Evolutionary conservation across 2,329 filamentous ascomycete genomes (phyloP), one percentile per base, ranked within the genome.

Genomic region (Coniella lustricola): DNA sequence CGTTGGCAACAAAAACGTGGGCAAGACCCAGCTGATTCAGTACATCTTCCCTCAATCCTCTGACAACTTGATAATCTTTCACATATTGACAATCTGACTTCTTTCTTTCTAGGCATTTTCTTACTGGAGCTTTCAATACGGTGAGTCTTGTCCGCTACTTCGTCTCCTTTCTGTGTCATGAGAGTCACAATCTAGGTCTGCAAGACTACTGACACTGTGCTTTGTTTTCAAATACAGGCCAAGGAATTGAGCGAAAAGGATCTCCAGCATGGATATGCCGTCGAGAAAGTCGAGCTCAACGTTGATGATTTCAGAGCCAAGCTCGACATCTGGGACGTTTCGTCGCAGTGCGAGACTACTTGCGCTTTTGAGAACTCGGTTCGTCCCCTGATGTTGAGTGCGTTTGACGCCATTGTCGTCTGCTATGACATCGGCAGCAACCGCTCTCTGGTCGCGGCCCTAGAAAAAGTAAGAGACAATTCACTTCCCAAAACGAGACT

Each of bases 401-500:
- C 56, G n/a, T 63, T 60, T 39, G 63, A 69, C 21, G 66, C 61
- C 2, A 60, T 65, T 4, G 60, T 69, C 44, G 60, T 70, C 36
- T 70, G 68, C 55, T 67, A 64, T 45, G 59, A 57, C 41, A 51
- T 69, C 37, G 61, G 62, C 37, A 58, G 59, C 44, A 39, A 56
- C 32, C 46, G 46, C n/a, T 61, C 59, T 31, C 59, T 67, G 22
- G 37, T 54, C 10, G 54, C 55, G 12, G 54, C 62, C 7, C 56
- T 57, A 29, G 52, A 51, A 1, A 59, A 59, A 54, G 66, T 68
- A n/a, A n/a, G n/a, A n/a, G n/a, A n/a, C n/a, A n/a, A n/a, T n/a
- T n/a, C n/a, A n/a, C n/a, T n/a, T n/a, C n/a, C n/a, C n/a, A n/a
- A n/a, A n/a, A n/a, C n/a, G n/a, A n/a, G n/a, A n/a, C n/a, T n/a